phyloP scores from a whole-genome alignment of 140 eudicot species.

The Flaveria floridana region DNA sequence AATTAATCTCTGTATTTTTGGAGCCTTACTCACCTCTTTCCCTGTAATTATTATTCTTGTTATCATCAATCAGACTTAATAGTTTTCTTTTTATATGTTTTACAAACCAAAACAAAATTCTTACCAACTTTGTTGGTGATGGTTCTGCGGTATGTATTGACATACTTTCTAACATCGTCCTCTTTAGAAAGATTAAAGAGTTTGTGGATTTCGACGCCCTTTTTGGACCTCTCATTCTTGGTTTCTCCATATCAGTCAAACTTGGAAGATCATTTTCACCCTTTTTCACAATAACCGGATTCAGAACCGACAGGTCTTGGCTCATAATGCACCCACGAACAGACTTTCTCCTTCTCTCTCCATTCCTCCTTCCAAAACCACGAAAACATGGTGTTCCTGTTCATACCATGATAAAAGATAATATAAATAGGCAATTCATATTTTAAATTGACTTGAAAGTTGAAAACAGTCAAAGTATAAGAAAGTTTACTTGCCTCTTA shows the following conservation, averaged over 20 bases:
- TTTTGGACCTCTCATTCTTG: slow-evolving; percentile 78
- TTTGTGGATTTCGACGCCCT: slow-evolving; percentile 64
- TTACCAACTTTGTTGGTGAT: slow-evolving; percentile 57
- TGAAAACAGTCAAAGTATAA: neutral
- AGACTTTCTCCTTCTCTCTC: slow-evolving; percentile 68
- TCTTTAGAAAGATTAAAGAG: slow-evolving; percentile 66
- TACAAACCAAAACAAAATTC: no score
- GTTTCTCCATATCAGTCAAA: slow-evolving; percentile 70
- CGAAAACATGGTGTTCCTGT: slow-evolving; percentile 70
- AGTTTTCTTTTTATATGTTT: neutral
- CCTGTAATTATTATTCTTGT: slow-evolving; percentile 29
- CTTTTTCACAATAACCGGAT: slow-evolving; percentile 65
- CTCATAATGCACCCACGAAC: slow-evolving; percentile 72
- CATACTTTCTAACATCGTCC: slow-evolving; percentile 71
- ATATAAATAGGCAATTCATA: neutral
- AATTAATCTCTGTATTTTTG: slow-evolving; percentile 62
- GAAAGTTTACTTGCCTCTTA: slow-evolving; percentile 45
- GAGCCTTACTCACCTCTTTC: slow-evolving; percentile 58
- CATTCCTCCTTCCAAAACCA: slow-evolving; percentile 65
- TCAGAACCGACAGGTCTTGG: slow-evolving; percentile 61
- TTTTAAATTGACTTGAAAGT: neutral
- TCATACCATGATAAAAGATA: neutral
- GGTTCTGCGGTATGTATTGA: slow-evolving; percentile 62
- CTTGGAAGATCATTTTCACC: slow-evolving; percentile 74
- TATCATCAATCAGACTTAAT: neutral